Evolutionary conservation across 352 stramenopile genomes (phyloP).

Genomic region (Phytophthora pseudosyringae): DNA sequence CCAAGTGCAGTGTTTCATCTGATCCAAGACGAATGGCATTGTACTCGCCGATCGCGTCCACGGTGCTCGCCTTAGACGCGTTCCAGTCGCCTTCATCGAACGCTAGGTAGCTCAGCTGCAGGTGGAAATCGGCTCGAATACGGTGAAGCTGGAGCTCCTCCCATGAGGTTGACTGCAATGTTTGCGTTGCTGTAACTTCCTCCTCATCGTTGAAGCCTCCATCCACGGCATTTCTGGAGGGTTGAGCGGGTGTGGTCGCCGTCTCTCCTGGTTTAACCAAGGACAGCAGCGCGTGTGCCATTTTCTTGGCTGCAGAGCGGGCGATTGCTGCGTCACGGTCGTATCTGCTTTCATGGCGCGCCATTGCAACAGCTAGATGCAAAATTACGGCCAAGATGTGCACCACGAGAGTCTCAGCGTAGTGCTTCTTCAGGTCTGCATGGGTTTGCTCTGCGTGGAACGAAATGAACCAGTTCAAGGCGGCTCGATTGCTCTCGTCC

Average conservation of each 20-base stretch:
- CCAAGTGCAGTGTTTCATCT: slow-evolving; percentile 10
- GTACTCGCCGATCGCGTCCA: slow-evolving; percentile 31
- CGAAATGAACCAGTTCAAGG: slow-evolving; percentile 43
- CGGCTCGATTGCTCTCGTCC: slow-evolving; percentile 39
- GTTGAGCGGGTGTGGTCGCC: background rate
- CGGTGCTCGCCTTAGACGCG: slow-evolving; percentile 27
- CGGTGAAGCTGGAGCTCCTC: slow-evolving; percentile 36
- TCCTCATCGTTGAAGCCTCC: background rate
- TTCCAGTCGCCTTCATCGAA: slow-evolving; percentile 48
- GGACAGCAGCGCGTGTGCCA: slow-evolving; percentile 32
- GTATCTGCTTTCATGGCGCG: slow-evolving; percentile 38
- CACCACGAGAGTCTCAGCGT: slow-evolving; percentile 27
- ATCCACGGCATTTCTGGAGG: background rate
- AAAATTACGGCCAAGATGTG: slow-evolving; percentile 45
- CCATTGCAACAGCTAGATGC: slow-evolving; percentile 36
- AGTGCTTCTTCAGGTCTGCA: slow-evolving; percentile 26
- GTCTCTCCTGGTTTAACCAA: slow-evolving; percentile 12
- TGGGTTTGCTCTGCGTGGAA: slow-evolving; percentile 33
- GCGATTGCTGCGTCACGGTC: slow-evolving; percentile 27
- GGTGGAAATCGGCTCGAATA: slow-evolving; percentile 41
- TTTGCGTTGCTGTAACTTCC: background rate
- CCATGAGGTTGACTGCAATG: slow-evolving; percentile 21
- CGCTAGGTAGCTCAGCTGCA: slow-evolving; percentile 46
- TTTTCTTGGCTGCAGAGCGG: slow-evolving; percentile 39
- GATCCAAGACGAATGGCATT: slow-evolving; percentile 12